These are phyloP conservation scores for Xylaria nigripes DNA, from an alignment of 495 filamentous ascomycete genomes.

Conservation along the genomic window DNA sequence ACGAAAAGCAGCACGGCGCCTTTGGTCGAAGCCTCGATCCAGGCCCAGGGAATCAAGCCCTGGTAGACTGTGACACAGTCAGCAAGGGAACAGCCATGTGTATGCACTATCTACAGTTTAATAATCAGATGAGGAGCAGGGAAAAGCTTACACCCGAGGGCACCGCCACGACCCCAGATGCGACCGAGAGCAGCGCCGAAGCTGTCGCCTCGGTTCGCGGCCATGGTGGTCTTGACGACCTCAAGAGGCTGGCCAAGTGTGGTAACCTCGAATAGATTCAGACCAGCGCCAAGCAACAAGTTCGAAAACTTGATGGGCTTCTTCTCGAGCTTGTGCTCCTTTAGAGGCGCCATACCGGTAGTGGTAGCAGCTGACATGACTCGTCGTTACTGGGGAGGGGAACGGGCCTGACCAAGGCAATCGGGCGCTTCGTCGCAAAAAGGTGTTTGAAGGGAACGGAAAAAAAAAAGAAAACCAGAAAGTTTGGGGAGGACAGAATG, in stretches of 20 bases:
- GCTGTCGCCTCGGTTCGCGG: constrained; percentile 85
- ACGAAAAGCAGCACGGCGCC: constrained; percentile 98
- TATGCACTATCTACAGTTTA: no score
- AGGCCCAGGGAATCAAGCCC: constrained; percentile 99
- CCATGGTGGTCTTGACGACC: constrained; percentile 99
- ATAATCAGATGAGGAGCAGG: no score
- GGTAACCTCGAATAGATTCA: constrained; percentile 98
- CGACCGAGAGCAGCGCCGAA: constrained; percentile 71
- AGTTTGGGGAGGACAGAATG: constrained; percentile 8
- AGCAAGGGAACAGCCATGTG: background rate
- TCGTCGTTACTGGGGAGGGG: constrained; percentile 45
- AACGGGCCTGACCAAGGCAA: constrained; percentile 84
- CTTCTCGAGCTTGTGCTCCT: constrained; percentile 67
- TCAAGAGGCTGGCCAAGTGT: constrained; percentile 81
- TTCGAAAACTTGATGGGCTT: constrained; percentile 99
- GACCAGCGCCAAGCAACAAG: constrained; percentile 85
- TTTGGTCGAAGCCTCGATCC: constrained; percentile 99
- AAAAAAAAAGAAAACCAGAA: constrained; percentile 10
- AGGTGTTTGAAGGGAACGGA: constrained; percentile 15
- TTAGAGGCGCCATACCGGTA: constrained; percentile 43
- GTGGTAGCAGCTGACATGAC: constrained; percentile 54
- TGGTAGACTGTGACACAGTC: constrained; percentile 69
- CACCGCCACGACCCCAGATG: constrained; percentile 91
- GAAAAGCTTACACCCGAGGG: constrained; percentile 75
- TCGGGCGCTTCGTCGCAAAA: constrained; percentile 70